Evolutionary conservation across 352 stramenopile genomes (phyloP).

Genomic region (Phytophthora agathidicida): DNA sequence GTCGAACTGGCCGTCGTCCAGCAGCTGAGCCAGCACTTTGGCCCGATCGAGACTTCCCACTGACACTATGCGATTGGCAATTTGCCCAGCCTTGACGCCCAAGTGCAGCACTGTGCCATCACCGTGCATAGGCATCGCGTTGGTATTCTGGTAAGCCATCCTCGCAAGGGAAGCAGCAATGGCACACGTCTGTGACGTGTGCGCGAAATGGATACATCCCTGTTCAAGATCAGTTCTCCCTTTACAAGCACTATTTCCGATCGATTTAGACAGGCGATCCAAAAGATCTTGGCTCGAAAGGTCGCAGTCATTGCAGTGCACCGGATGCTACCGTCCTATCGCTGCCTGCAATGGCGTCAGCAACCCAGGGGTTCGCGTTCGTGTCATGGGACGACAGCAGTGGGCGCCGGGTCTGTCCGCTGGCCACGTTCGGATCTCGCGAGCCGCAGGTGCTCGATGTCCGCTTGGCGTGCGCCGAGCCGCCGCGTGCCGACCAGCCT

Average conservation of each 20-base stretch:
- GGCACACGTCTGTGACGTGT: constrained; percentile 5
- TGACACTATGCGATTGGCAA: constrained; percentile 55
- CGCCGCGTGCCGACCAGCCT: constrained; percentile 59
- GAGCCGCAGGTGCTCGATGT: constrained; percentile 24
- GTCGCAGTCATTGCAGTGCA: constrained; percentile 15
- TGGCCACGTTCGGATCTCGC: constrained; percentile 66
- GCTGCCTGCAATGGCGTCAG: constrained; percentile 7
- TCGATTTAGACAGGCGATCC: constrained; percentile 28
- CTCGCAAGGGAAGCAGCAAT: background rate
- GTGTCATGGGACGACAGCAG: constrained; percentile 56
- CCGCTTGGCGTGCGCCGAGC: constrained; percentile 61
- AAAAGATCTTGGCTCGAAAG: constrained; percentile 52
- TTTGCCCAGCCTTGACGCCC: constrained; percentile 44
- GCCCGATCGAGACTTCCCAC: constrained; percentile 51
- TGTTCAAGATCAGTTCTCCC: background rate
- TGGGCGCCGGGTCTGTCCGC: constrained; percentile 50
- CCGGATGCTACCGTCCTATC: background rate
- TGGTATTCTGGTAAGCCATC: constrained; percentile 56
- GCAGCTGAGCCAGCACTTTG: constrained; percentile 33
- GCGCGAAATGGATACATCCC: background rate
- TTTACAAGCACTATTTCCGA: constrained; percentile 13
- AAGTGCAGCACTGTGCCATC: constrained; percentile 55
- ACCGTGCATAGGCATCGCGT: constrained; percentile 45
- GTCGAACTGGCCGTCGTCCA: constrained; percentile 34
- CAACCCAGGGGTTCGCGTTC: constrained; percentile 49